Conservation (phyloP, 306 rosid genomes). For the Rosa lucieae region DNA sequence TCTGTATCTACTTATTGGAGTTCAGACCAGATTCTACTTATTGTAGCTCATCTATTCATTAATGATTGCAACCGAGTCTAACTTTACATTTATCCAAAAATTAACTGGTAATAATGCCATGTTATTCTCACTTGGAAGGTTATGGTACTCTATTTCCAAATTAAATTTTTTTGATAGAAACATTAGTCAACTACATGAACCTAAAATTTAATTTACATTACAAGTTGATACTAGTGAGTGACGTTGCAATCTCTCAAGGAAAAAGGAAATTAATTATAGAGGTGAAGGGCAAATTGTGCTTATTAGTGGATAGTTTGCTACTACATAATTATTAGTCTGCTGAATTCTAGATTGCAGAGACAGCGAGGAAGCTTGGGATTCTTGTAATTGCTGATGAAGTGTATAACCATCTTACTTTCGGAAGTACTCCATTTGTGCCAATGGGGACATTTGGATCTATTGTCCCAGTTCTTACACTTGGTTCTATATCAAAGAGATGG, state of each 20-base stretch:
- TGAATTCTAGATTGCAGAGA: constrained; percentile 52
- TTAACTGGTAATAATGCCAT: neutral
- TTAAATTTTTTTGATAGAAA: neutral
- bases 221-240: neutral
- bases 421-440: constrained; percentile 58
- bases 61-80: neutral
- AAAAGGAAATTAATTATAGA: neutral
- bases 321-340: neutral
- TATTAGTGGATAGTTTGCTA: neutral
- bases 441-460: constrained; percentile 57
- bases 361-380: constrained; percentile 57
- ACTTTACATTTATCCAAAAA: neutral
- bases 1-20: neutral
- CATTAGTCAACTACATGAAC: neutral
- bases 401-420: constrained; percentile 48
- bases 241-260: neutral
- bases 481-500: constrained; percentile 65
- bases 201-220: neutral
- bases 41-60: neutral
- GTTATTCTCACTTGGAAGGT: neutral
- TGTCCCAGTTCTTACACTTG: constrained; percentile 59
- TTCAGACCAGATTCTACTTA: neutral
- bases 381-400: constrained; percentile 65
- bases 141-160: neutral
- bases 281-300: neutral